Evolutionary conservation across 768 basidiomycete genomes (phyloP).

Genomic region (Lentinula boryana): DNA sequence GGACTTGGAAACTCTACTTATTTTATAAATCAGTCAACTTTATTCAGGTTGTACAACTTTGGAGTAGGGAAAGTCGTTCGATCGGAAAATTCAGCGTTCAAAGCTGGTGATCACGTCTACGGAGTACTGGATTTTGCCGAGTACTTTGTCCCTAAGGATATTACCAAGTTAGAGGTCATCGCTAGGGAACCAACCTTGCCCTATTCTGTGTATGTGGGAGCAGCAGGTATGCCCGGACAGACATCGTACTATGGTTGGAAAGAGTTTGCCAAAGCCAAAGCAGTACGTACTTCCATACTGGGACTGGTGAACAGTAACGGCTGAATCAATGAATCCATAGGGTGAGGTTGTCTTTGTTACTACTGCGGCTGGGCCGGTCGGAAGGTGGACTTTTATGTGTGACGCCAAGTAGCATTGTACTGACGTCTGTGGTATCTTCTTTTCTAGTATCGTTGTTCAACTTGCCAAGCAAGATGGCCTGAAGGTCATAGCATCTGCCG

Average conservation of each 20-base stretch:
- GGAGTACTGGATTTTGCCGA: constrained; percentile 11
- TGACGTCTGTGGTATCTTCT: too few relatives aligned
- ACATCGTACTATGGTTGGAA: constrained; percentile 10
- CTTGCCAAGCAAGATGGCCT: constrained; percentile 43
- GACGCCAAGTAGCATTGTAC: too few relatives aligned
- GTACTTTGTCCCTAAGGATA: constrained; percentile 9
- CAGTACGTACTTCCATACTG: constrained; percentile 12
- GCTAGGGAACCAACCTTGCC: constrained; percentile 26
- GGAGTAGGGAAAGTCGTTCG: constrained; percentile 14
- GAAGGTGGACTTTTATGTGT: constrained; percentile 25
- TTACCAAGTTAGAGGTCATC: constrained; percentile 9
- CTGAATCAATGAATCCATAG: constrained; percentile 12
- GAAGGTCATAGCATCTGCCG: constrained; percentile 68
- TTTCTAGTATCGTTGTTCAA: constrained; percentile 30
- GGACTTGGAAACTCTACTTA: background rate
- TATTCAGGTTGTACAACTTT: constrained; percentile 8
- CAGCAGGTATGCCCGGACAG: constrained; percentile 22
- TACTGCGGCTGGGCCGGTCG: constrained; percentile 41
- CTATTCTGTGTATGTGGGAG: constrained; percentile 30
- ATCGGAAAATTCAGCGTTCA: constrained; percentile 11
- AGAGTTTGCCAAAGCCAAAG: constrained; percentile 6
- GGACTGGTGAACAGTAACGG: background rate
- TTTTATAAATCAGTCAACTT: background rate
- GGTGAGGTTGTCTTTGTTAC: constrained; percentile 48
- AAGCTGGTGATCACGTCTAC: constrained; percentile 21